Conservation (phyloP, 805 yeast species). For the Saturnispora zaruensis region DNA sequence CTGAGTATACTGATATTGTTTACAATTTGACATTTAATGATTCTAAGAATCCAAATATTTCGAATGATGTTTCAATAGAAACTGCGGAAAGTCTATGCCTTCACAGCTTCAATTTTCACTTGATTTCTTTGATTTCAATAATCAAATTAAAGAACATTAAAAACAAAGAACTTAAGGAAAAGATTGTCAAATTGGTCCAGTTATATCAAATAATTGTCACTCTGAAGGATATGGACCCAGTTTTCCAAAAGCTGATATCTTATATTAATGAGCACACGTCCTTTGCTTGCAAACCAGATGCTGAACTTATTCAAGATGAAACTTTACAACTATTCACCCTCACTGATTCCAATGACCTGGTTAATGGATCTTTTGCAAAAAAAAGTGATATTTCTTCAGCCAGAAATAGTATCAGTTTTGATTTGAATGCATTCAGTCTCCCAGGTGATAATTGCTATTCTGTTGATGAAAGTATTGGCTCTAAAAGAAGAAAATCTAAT, state of each 20-base stretch:
- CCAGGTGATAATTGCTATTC: slow-evolving; percentile 17
- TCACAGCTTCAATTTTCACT: slow-evolving; percentile 28
- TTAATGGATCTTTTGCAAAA: slow-evolving; percentile 18
- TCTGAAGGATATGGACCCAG: slow-evolving; percentile 20
- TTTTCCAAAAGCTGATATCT: slow-evolving; percentile 15
- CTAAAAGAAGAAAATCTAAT: slow-evolving; percentile 20
- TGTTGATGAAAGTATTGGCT: slow-evolving; percentile 11
- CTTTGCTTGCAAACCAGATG: slow-evolving; percentile 11
- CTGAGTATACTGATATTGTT: slow-evolving; percentile 18
- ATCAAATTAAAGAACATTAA: slow-evolving; percentile 15
- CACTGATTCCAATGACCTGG: slow-evolving; percentile 3
- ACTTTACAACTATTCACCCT: slow-evolving; percentile 21
- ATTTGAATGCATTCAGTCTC: slow-evolving; percentile 24
- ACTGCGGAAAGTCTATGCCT: slow-evolving; percentile 22
- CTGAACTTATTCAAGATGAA: slow-evolving; percentile 13
- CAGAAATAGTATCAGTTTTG: slow-evolving; percentile 15
- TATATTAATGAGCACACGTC: slow-evolving; percentile 17
- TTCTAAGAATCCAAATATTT: slow-evolving; percentile 9
- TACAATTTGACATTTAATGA: slow-evolving; percentile 18
- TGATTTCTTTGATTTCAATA: slow-evolving; percentile 22
- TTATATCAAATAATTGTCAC: slow-evolving; percentile 20
- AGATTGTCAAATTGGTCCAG: slow-evolving; percentile 16
- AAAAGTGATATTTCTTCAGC: slow-evolving; percentile 8
- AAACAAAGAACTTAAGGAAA: slow-evolving; percentile 12
- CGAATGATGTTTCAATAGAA: slow-evolving; percentile 16